These are phyloP conservation scores for Glycine soja DNA, from an alignment of 306 rosid species.

Conservation along the genomic window DNA sequence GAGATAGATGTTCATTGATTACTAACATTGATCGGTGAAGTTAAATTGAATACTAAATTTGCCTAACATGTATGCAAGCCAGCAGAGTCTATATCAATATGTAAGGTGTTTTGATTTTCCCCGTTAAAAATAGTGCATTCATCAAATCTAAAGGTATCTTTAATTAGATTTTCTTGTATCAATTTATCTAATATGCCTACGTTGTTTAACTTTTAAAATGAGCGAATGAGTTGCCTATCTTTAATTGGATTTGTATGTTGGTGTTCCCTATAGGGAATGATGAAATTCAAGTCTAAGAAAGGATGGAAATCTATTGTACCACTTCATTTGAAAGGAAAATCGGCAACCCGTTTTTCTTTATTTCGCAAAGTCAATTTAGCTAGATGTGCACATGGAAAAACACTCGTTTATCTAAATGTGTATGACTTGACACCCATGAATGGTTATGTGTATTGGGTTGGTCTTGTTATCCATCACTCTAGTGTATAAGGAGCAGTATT, in stretches of 20 bases:
- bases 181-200: conserved; percentile 2
- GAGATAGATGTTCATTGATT: conserved; percentile 2
- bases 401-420: too few species aligned
- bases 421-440: too few species aligned
- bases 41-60: neutral
- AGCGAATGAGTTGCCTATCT: conserved; percentile 15
- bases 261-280: conserved; percentile 50
- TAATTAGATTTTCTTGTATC: conserved; percentile 23
- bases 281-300: conserved; percentile 85
- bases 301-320: too few species aligned
- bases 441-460: too few species aligned
- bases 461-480: too few species aligned
- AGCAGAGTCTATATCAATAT: neutral
- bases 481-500: too few species aligned
- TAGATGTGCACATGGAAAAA: too few species aligned
- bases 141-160: neutral
- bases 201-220: neutral
- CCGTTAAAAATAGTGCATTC: too few species aligned
- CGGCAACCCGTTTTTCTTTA: too few species aligned
- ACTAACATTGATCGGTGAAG: conserved; percentile 14
- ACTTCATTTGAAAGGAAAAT: too few species aligned
- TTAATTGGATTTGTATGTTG: conserved; percentile 34
- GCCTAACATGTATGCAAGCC: neutral
- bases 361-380: too few species aligned
- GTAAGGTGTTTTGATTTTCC: conserved; percentile 1